A percentile compares a stretch with the other conserved stretches of the same genome.
Evolutionary conservation across 371 early-diverging fungal genomes (phyloP).

Genomic region (Rhizopus arrhizus): DNA sequence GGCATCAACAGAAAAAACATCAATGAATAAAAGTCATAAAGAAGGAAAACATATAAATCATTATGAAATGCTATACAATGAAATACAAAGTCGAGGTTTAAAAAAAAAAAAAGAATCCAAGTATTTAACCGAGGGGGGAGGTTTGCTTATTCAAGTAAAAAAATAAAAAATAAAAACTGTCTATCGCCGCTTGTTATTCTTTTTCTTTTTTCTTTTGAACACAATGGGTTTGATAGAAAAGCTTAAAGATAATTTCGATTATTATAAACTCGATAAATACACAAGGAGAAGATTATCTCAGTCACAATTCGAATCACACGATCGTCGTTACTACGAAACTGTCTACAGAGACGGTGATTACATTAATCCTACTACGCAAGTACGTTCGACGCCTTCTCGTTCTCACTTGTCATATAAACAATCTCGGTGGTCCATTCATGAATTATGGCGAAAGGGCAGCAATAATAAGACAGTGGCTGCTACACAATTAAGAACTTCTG

Average conservation of each 20-base stretch:
- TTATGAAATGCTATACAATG: too few relatives aligned
- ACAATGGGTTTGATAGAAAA: constrained; percentile 45
- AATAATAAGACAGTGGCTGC: not conserved
- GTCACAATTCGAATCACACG: constrained; percentile 45
- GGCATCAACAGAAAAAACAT: too few relatives aligned
- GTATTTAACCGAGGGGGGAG: too few relatives aligned
- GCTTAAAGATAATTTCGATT: constrained; percentile 33
- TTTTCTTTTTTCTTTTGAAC: too few relatives aligned
- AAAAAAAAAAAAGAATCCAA: too few relatives aligned
- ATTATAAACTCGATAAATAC: constrained; percentile 45
- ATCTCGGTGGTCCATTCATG: constrained; percentile 2
- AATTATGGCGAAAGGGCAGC: not conserved
- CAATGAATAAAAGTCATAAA: too few relatives aligned
- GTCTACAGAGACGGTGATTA: constrained; percentile 47
- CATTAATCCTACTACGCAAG: constrained; percentile 16
- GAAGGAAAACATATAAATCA: too few relatives aligned
- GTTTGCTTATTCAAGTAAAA: too few relatives aligned
- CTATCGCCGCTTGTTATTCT: too few relatives aligned
- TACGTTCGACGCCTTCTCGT: not conserved
- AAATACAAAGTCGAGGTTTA: too few relatives aligned
- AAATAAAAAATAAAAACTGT: too few relatives aligned
- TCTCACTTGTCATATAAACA: constrained; percentile 1
- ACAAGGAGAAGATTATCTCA: constrained; percentile 45
- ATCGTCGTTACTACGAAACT: constrained; percentile 42
- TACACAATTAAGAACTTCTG: constrained; percentile 1